These are phyloP conservation scores for Striga hermonthica DNA, from an alignment of 305 asterid species.

Conservation along the genomic window DNA sequence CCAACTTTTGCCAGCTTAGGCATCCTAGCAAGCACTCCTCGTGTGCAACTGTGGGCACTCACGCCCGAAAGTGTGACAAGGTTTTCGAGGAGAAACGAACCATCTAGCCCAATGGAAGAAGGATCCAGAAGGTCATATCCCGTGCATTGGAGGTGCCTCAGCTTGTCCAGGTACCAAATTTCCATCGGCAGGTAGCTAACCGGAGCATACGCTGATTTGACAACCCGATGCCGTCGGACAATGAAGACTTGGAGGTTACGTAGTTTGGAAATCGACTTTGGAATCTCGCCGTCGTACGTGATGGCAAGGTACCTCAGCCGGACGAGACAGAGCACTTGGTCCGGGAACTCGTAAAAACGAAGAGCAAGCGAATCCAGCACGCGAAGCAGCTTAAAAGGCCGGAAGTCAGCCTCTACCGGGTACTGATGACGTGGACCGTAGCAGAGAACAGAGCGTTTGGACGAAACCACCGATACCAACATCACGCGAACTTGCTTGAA, in stretches of 20 bases:
- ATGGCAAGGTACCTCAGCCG: not conserved
- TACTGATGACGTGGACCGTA: not conserved
- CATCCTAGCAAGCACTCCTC: constrained; percentile 13
- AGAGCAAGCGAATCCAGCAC: not conserved
- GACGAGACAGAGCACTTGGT: not conserved
- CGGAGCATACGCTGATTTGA: not conserved
- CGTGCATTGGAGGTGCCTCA: constrained; percentile 2
- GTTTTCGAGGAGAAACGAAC: not conserved
- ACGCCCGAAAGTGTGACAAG: not conserved
- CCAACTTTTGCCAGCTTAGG: constrained; percentile 19
- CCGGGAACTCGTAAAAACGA: not conserved
- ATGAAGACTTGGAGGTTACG: not conserved
- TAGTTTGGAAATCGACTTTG: not conserved
- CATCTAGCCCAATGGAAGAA: not conserved
- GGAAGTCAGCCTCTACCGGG: not conserved
- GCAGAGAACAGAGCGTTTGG: not conserved
- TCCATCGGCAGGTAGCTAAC: not conserved
- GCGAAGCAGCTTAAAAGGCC: not conserved
- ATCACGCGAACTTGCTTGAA: not conserved
- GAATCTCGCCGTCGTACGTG: not conserved
- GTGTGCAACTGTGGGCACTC: not conserved
- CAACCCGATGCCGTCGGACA: not conserved
- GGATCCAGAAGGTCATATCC: constrained; percentile 16
- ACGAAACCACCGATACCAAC: not conserved
- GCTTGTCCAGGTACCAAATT: not conserved